Conservation (phyloP, 345 rosid genomes). For the Populus deltoides region DNA sequence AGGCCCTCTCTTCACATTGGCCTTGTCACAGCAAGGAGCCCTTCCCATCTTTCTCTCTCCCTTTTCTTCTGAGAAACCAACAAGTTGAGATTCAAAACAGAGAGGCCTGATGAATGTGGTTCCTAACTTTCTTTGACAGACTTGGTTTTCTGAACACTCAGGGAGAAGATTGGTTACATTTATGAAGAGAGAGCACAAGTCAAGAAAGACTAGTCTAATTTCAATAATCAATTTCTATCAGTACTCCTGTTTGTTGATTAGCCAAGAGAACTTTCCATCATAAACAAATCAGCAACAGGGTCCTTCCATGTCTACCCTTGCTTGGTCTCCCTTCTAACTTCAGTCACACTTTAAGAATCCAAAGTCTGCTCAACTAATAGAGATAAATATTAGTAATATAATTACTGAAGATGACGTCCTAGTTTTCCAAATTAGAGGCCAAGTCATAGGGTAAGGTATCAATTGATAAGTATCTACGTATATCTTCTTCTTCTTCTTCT, state of each 20-base stretch:
- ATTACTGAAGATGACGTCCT: conserved; percentile 8
- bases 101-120: not conserved
- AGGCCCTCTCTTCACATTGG: conserved; percentile 32
- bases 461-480: not conserved
- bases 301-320: conserved; percentile 8
- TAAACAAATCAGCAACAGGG: conserved; percentile 11
- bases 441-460: conserved; percentile 3
- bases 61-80: not conserved
- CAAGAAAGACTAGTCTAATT: conserved; percentile 25
- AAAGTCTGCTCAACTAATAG: conserved; percentile 15
- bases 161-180: not conserved
- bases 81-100: conserved; percentile 2
- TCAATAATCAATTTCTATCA: conserved; percentile 18
- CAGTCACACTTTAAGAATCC: conserved; percentile 16
- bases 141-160: conserved; percentile 4
- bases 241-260: not conserved
- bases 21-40: conserved; percentile 35
- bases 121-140: not conserved
- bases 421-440: conserved; percentile 14
- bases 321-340: conserved; percentile 1
- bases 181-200: conserved; percentile 28
- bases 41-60: conserved; percentile 29
- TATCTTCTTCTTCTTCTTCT: not conserved
- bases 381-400: not conserved
- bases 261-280: conserved; percentile 28